Base-by-base conservation (phyloP, 495 filamentous ascomycete species). In the Xylaria flabelliformis region DNA sequence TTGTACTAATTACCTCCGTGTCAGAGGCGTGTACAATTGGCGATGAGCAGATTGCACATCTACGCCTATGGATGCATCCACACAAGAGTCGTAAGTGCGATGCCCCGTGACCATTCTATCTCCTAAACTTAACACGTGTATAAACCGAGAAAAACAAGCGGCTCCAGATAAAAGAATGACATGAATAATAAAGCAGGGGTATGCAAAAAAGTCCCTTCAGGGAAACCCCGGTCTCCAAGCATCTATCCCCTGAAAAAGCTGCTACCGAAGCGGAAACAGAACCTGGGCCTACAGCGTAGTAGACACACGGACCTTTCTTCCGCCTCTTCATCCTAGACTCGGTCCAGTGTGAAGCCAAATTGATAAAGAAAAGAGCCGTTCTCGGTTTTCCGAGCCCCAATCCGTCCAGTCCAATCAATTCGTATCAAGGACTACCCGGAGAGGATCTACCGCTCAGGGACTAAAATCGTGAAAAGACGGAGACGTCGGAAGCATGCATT, bases 31-130 rank as follows among this genome's bases (percentile, higher is more conserved):
- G 56, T 64, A 70, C 56, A 63, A 50, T 63, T 53, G 67, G 73
- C 58, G 71, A 66, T 74, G 74, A 77, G 70, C 61, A 67, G 5
- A 46, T 68, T 51, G 70, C 75, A 53, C 71, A 71, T 72, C 69
- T 53, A 59, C 24, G 64, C 76, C 66, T 53, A 65, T 58, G 71
- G 44, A 51, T 56, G 67, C 77, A 79, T 74, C 74, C 76, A 76
- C 77, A 79, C 77, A 78, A 75, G 77, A 70, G 64, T 78, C 77
- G 76, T 79, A 65, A 79, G 77, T 79, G 77, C 69, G 76, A 79
- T 79, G 77, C 72, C 69, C 73, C 73, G 7, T 64, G 56, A 46
- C 76, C 73, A 72, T 76, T 74, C 73, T 76, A 76, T 74, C 75
- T 76, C 72, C 70, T 69, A 73, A 76, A 59, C 51, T 74, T 69